A percentile compares a stretch with the other conserved stretches of the same genome.
Conservation (phyloP, 2,329 filamentous ascomycete species). For the Fusarium udum region DNA sequence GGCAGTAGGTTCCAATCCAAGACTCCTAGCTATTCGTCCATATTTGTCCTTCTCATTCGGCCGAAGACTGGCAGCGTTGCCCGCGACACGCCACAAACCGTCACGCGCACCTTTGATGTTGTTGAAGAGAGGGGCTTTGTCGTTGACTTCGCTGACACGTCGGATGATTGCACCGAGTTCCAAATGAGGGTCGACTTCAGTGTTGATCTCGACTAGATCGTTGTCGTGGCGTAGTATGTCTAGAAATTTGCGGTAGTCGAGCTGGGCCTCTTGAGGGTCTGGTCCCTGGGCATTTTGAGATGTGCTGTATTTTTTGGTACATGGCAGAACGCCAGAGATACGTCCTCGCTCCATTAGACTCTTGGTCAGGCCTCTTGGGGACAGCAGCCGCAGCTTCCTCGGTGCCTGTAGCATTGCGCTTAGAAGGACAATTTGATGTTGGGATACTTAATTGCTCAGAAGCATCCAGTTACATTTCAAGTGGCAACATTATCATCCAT, state of each 20-base stretch:
- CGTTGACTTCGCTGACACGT: constrained; percentile 54
- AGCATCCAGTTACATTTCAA: not conserved
- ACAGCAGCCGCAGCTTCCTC: not conserved
- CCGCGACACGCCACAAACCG: constrained; percentile 57
- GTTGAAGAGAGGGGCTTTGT: constrained; percentile 61
- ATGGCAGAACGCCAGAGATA: not conserved
- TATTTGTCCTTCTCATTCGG: constrained; percentile 45
- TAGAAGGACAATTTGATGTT: not conserved
- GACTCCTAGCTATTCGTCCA: constrained; percentile 53
- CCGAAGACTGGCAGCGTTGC: constrained; percentile 52
- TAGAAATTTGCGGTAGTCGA: constrained; percentile 24
- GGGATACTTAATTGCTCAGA: not conserved
- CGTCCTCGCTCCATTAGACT: not conserved
- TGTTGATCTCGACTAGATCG: constrained; percentile 56
- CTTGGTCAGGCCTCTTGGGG: not conserved
- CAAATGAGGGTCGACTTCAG: constrained; percentile 54
- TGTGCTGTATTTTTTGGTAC: not conserved
- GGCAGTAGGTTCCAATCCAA: constrained; percentile 40
- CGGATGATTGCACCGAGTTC: constrained; percentile 58
- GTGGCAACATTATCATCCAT: not conserved
- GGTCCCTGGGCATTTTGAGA: not conserved
- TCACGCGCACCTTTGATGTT: constrained; percentile 56
- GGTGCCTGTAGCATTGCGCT: not conserved
- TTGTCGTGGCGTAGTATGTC: constrained; percentile 43
- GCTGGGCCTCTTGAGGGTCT: constrained; percentile 4